Evolutionary conservation across 129 eudicot species (phyloP), one percentile per base, ranked within the genome.

Genomic region (Centella asiatica): DNA sequence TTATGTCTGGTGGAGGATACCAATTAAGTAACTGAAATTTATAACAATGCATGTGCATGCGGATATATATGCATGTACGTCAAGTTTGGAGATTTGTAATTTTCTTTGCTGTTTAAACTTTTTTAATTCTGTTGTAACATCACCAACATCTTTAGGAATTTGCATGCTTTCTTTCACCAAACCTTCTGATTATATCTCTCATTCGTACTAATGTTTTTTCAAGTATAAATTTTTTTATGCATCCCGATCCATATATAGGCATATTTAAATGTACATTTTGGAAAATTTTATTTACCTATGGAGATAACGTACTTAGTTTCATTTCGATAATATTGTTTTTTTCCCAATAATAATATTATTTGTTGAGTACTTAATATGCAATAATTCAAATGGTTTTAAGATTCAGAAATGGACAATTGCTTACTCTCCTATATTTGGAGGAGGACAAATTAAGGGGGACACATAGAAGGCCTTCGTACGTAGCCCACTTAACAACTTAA

Each of bases 131-230:
- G 93, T 84, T 88, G 85, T 76, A 60, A 74, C 76, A 85, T 84
- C 89, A 66, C 77, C 81, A 82, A 42, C 83, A 74, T 65, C 22
- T 75, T 78, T 23, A 59, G 69, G 53, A 58, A 66, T 37, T 72
- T 64, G 70, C 74, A 53, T 47, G 68, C 69, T 74, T 47, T 81
- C 72, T 56, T 76, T 48, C 64, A 88, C 94, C 96, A 81, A 88
- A 82, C 94, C 58, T 86, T 87, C 96, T 88, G 96, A 74, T 85
- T 64, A 82, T 72, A 79, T 71, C 80, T 85, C 81, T 50, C 83
- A 77, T 76, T 83, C 96, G 65, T 70, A 8, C 50, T 60, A 20
- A 23, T 31, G 22, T 33, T 29, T 6, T 7, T 1, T 5, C 20
- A 10, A 17, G 36, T 26, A 2, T 27, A 19, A 45, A 5, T 61